These are phyloP conservation scores for Ogataea trehalophila DNA, from an alignment of 805 yeast species.

Conservation along the genomic window DNA sequence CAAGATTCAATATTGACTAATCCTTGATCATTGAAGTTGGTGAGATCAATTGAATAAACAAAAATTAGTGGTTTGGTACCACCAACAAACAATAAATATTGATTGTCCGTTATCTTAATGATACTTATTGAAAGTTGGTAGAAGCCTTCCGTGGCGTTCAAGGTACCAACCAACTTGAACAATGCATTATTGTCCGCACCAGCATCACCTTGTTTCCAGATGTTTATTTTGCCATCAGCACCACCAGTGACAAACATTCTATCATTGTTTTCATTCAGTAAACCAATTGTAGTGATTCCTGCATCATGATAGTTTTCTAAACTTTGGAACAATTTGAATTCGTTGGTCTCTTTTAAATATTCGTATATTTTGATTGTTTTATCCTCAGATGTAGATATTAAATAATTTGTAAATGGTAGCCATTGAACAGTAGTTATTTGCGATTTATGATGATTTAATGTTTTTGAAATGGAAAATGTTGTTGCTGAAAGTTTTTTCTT, in stretches of 20 bases:
- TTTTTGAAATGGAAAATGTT: slow-evolving; percentile 43
- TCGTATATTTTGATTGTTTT: slow-evolving; percentile 59
- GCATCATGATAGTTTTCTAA: slow-evolving; percentile 36
- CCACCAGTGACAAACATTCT: slow-evolving; percentile 53
- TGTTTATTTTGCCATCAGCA: slow-evolving; percentile 51
- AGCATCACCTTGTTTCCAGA: slow-evolving; percentile 41
- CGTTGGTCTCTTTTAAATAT: slow-evolving; percentile 13
- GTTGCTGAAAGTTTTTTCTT: slow-evolving; percentile 49
- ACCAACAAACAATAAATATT: slow-evolving; percentile 59
- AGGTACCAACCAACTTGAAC: slow-evolving; percentile 26
- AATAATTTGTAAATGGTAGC: slow-evolving; percentile 37
- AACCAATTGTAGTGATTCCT: slow-evolving; percentile 54
- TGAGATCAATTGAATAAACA: slow-evolving; percentile 43
- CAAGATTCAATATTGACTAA: slow-evolving; percentile 30
- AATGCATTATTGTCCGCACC: slow-evolving; percentile 7
- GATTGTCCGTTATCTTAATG: slow-evolving; percentile 27
- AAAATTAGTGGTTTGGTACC: slow-evolving; percentile 58
- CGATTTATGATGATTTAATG: slow-evolving; percentile 56
- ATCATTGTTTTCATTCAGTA: slow-evolving; percentile 20
- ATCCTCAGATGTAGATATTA: slow-evolving; percentile 70
- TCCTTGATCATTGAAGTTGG: slow-evolving; percentile 3
- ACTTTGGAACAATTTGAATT: slow-evolving; percentile 30
- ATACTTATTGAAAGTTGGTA: slow-evolving; percentile 41
- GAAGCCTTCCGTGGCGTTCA: slow-evolving; percentile 41
- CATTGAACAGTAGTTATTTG: slow-evolving; percentile 67